Conservation (phyloP, 2,329 filamentous ascomycete species). For the Aureobasidium musti region DNA sequence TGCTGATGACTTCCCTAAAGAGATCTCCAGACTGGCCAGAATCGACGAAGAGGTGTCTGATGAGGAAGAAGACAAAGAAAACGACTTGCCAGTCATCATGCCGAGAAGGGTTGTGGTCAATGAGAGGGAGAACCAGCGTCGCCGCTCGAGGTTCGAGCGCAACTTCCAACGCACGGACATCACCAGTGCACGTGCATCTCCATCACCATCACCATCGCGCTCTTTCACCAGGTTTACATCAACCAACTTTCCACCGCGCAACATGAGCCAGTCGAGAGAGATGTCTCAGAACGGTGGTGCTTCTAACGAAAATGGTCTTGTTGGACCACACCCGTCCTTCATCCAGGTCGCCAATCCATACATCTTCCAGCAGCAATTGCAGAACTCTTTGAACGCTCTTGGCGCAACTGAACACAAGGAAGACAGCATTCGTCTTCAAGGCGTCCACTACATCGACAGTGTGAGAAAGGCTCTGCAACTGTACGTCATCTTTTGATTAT, state of each 20-base stretch:
- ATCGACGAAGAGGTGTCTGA: background rate
- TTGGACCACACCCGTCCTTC: conserved; percentile 61
- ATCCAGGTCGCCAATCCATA: conserved; percentile 72
- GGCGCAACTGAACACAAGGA: conserved; percentile 72
- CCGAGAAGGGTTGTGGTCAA: background rate
- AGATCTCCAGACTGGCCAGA: conserved; percentile 9
- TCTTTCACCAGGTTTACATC: background rate
- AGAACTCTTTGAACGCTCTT: conserved; percentile 68
- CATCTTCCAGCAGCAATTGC: conserved; percentile 77
- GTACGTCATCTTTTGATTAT: conserved; percentile 52
- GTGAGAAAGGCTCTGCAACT: conserved; percentile 77
- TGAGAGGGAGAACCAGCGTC: background rate
- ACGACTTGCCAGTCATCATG: background rate
- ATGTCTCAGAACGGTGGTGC: conserved; percentile 11
- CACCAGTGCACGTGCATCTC: conserved; percentile 3
- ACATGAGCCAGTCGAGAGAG: conserved; percentile 19
- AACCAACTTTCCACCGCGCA: background rate
- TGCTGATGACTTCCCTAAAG: background rate
- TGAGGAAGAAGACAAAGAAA: conserved; percentile 7
- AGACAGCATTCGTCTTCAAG: conserved; percentile 77
- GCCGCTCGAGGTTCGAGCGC: conserved; percentile 7
- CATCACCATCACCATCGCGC: conserved; percentile 7
- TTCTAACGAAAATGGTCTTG: background rate
- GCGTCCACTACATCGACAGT: conserved; percentile 84
- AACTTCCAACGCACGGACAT: conserved; percentile 18